Base-by-base conservation (phyloP, 352 stramenopile species). In the Saprolegnia diclina region DNA sequence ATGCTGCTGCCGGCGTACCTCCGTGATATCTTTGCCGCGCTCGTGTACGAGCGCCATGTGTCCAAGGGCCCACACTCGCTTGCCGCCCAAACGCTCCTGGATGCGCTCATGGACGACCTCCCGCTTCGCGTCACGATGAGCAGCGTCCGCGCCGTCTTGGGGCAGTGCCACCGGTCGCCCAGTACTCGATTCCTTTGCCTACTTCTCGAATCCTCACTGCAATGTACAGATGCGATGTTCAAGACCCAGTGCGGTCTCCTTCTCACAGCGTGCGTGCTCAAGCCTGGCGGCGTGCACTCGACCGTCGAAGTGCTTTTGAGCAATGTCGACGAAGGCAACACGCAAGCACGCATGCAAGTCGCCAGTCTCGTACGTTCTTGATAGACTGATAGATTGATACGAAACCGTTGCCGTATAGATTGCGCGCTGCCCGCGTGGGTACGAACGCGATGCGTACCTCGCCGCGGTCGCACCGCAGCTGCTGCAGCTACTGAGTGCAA, bases 281-380 rank as follows among this genome's bases (percentile, higher is more conserved):
- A 87, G 55, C 72, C 86, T 21, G 85, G 85, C 22, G 87, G 87
- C 22, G 86, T 95, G 40, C 74, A 87, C 53, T 81, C 84, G 13
- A 91, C 85, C 4, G 89, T 95, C 61, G 87, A 95, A 61, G 89
- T 92, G 77, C 71, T 95, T 6, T 76, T 93, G 14, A 77, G 80
- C 26, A 72, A 74, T 0, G 85, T 95, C 26, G 84, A 92, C 26
- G 85, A 91, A 44, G 87, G 87, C 67, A 92, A 94, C 70, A 93
- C 87, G 0, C 87, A 92, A 72, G 87, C 87, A 40, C 79, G 85
- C 52, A 79, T 93, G 71, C 85, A 94, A 65, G 84, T 95, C 62
- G 84, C 81, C 9, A 89, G 73, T 46, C 71, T 95, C 55, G 79
- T 88, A 66, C 26, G 67, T 50, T 1, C 18, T 44, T n/a, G 29